A percentile compares a stretch with the other conserved stretches of the same genome.
phyloP scores from a whole-genome alignment of 345 rosid genomes.

The Brassica juncea region DNA sequence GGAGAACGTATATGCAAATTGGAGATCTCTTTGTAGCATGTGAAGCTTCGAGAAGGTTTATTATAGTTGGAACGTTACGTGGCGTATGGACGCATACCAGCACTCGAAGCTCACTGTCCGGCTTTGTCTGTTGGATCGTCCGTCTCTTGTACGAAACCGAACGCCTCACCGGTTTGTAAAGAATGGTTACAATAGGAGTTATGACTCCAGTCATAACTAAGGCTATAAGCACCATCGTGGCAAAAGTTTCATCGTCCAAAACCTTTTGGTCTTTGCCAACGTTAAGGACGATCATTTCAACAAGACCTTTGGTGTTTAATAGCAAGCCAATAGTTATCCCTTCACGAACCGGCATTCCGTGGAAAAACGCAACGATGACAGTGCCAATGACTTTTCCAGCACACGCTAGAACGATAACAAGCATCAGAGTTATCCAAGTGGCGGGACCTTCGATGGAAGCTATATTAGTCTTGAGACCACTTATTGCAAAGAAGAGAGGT shows the following conservation, averaged over 20 bases:
- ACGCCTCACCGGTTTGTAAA: conserved; percentile 66
- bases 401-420: conserved; percentile 58
- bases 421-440: conserved; percentile 54
- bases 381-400: conserved; percentile 81
- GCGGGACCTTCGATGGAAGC: conserved; percentile 41
- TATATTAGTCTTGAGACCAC: conserved; percentile 85
- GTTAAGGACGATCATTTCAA: conserved; percentile 92
- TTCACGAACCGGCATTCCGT: conserved; percentile 82
- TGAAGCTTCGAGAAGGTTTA: conserved; percentile 85
- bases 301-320: conserved; percentile 92
- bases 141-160: conserved; percentile 67
- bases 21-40: conserved; percentile 80
- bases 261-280: conserved; percentile 93
- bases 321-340: conserved; percentile 84
- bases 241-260: conserved; percentile 73
- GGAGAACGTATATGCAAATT: conserved; percentile 77
- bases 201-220: conserved; percentile 72
- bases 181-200: conserved; percentile 60
- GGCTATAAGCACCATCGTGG: conserved; percentile 79
- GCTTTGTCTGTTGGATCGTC: conserved; percentile 64
- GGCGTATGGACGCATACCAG: conserved; percentile 85
- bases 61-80: conserved; percentile 83
- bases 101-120: conserved; percentile 65
- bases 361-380: conserved; percentile 49
- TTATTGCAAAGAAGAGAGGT: conserved; percentile 91